phyloP scores from a whole-genome alignment of 345 rosid species.

The Trapa incisa region DNA sequence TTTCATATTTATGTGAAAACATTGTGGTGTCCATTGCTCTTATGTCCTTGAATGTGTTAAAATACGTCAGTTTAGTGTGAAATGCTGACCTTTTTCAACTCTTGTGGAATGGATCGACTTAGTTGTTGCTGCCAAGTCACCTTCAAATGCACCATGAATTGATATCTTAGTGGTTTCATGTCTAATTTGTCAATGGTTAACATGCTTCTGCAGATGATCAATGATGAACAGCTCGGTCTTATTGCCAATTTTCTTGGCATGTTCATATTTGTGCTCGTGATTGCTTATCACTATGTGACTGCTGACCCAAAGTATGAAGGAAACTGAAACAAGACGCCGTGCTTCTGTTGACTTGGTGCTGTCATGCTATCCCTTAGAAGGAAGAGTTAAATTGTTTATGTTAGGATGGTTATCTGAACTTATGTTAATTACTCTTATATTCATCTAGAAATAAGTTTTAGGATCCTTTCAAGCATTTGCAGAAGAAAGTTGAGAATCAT shows the following conservation, averaged over 20 bases:
- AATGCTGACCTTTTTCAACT: neutral
- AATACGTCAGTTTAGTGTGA: neutral
- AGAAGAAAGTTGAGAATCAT: no score
- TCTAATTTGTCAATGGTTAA: neutral
- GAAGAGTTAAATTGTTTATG: neutral
- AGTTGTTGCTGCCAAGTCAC: neutral
- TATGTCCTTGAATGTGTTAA: neutral
- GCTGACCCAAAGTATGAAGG: constrained; percentile 81
- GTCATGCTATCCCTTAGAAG: neutral
- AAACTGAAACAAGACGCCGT: constrained; percentile 18
- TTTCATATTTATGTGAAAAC: no score
- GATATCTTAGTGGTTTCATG: neutral
- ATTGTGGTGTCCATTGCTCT: neutral
- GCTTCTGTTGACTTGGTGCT: neutral
- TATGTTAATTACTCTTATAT: neutral
- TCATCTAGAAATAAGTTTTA: neutral
- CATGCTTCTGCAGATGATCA: constrained; percentile 59
- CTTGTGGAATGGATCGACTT: neutral
- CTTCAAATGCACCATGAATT: neutral
- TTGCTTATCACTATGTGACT: constrained; percentile 69
- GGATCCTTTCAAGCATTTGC: neutral
- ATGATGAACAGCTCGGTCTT: constrained; percentile 65
- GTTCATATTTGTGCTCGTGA: constrained; percentile 60
- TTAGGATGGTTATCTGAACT: neutral
- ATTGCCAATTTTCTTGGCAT: constrained; percentile 71